These are phyloP conservation scores for Balakata baccata DNA, from an alignment of 345 rosid genomes.

Conservation along the genomic window DNA sequence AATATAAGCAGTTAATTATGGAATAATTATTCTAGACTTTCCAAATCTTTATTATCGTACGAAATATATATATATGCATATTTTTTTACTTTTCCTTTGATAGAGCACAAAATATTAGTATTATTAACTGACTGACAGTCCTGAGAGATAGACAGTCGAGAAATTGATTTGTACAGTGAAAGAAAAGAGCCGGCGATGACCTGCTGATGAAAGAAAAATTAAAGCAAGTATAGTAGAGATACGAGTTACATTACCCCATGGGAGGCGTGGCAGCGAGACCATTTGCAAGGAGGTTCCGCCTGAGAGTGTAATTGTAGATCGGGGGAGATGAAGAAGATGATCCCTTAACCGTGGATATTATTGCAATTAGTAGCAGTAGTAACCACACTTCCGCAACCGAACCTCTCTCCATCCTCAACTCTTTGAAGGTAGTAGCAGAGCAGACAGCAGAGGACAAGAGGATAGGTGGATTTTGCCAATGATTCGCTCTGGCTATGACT, in stretches of 20 bases:
- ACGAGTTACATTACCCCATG: conserved; percentile 26
- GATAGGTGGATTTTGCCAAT: neutral
- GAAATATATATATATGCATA: too few species aligned
- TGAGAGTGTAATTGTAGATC: neutral
- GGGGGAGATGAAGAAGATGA: neutral
- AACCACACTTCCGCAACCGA: neutral
- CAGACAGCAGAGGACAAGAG: neutral
- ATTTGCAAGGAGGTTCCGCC: conserved; percentile 20
- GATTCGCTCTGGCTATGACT: too few species aligned
- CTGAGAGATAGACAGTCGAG: too few species aligned
- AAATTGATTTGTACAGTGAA: too few species aligned
- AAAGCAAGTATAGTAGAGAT: too few species aligned
- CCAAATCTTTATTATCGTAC: too few species aligned
- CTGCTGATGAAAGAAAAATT: neutral
- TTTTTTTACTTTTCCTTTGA: too few species aligned
- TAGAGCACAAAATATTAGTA: too few species aligned
- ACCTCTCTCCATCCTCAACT: neutral
- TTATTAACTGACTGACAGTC: too few species aligned
- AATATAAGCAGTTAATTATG: too few species aligned
- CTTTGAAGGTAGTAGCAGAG: neutral
- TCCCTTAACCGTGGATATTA: neutral
- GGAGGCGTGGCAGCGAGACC: conserved; percentile 34
- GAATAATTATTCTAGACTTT: too few species aligned
- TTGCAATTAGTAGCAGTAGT: neutral
- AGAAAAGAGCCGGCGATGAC: too few species aligned